Evolutionary conservation across 2,329 filamentous ascomycete genomes (phyloP), one percentile per base, ranked within the genome.

Genomic region (Periconia digitata): DNA sequence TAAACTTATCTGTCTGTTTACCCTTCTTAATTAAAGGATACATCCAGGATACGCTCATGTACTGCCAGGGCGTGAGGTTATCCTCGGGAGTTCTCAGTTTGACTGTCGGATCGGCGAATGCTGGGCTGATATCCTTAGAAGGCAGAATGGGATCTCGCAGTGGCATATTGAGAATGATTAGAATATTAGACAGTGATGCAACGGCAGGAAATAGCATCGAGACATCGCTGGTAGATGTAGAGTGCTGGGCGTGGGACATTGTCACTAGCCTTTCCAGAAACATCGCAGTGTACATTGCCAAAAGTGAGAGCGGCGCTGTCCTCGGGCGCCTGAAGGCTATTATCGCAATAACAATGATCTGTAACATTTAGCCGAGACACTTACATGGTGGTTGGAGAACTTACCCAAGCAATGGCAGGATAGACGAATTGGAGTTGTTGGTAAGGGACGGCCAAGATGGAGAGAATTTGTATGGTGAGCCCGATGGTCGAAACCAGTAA

Each of bases 41-140:
- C 73, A 95, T 86, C 91, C 91, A 96, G 0, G 83, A 88, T 22
- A 95, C 86, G 6, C 83, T 86, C 82, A 92, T 87, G 72, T 90
- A 96, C 57, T 92, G 87, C 81, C 89, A 91, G 1, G 92, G 75
- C 0, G 80, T 87, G 20, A 95, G 68, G 54, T 87, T 84, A 58
- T 96, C 91, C 67, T 96, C 91, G 0, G 91, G 86, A 40, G 80
- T 85, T 23, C 90, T 85, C n/a, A 88, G 73, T 2, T 77, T 69
- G 2, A 73, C 76, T 0, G 79, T 85, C 1, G 88, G 83, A 4
- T 71, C 54, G 16, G 76, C 73, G 44, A 80, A 83, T 1, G 82
- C 76, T 15, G 73, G 70, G 43, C 84, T 84, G 47, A 92, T 89
- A 1, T 79, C 80, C 8, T 78, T 68, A 3, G 66, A 73, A 17